Conservation (phyloP, 768 basidiomycete genomes). For the Panellus pusillus region DNA sequence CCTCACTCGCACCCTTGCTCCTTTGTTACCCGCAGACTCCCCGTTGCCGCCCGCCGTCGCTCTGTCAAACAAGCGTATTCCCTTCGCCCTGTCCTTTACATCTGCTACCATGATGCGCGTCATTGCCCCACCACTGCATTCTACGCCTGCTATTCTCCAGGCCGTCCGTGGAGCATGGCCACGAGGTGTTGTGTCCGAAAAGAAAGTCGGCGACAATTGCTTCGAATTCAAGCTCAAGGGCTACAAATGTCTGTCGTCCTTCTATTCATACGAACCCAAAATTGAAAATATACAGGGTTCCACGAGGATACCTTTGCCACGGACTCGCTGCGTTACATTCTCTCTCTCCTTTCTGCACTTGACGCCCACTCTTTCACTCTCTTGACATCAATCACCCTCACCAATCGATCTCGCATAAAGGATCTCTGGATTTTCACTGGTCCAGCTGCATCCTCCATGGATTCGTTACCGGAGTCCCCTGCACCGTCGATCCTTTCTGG, state of each 20-base stretch:
- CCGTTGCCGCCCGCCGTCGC: conserved; percentile 38
- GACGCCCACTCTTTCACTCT: conserved; percentile 70
- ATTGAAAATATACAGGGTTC: conserved; percentile 53
- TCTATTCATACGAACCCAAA: conserved; percentile 20
- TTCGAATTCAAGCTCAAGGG: conserved; percentile 84
- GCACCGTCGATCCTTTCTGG: conserved; percentile 28
- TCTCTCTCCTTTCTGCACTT: conserved; percentile 63
- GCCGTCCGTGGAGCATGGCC: conserved; percentile 80
- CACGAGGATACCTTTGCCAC: conserved; percentile 73
- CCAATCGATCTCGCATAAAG: conserved; percentile 69
- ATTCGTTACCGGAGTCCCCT: conserved; percentile 34
- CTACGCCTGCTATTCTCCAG: conserved; percentile 79
- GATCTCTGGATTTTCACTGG: conserved; percentile 80
- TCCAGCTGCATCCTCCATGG: conserved; percentile 36
- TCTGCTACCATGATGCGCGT: conserved; percentile 71
- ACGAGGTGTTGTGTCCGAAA: conserved; percentile 74
- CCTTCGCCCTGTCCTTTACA: conserved; percentile 74
- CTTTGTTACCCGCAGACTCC: conserved; percentile 36
- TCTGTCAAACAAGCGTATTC: conserved; percentile 40
- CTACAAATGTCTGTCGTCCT: conserved; percentile 61
- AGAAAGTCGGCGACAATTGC: conserved; percentile 67
- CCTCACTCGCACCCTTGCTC: conserved; percentile 26
- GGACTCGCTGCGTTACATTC: conserved; percentile 72
- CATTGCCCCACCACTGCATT: conserved; percentile 71
- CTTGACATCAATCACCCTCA: conserved; percentile 68